Base-by-base conservation (phyloP, 2,329 filamentous ascomycete species). In the Lachnellula cervina region DNA sequence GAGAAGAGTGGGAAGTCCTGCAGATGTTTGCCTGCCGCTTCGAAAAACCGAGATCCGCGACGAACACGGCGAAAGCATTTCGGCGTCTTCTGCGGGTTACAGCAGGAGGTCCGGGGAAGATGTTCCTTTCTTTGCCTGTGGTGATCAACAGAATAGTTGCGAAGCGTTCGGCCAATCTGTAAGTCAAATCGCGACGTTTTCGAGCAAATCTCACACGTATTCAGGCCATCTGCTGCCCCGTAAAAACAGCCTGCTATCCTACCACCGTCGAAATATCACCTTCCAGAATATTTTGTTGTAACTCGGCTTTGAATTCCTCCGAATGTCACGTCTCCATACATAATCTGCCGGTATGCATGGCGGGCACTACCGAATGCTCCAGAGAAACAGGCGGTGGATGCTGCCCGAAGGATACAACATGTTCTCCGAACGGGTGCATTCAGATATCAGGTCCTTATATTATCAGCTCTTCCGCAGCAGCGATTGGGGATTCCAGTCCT, bases 181-280 rank as follows among this genome's bases (percentile, higher is more conserved):
- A 47, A 59, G 64, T 52, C 2, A 2, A 16, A 5, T 32, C 2
- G 14, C 8, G 14, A 25, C 34, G 13, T 47, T 23, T 35, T 17
- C 21, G 21, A 38, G n/a, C 5, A 28, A 23, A 37, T 28, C 49
- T 53, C 28, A 37, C 32, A 50, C 21, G 17, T 35, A 4, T 4
- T 7, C 45, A 69, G 67, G 52, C 64, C 17, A 66, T 68, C 19
- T 69, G 66, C 50, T 69, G 67, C 49, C 67, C 67, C 9, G 55
- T 66, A 14, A 49, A 40, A 25, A 64, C 63, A 57, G 46, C 54
- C 13, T 69, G 67, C 52, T 63, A 59, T 21, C 35, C 53, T 9
- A 61, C 57, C 38, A 32, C 13, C 52, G 13, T 53, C 58, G n/a
- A 68, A 62, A 7, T 47, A 25, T 16, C 44, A 21, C 40, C 49